Conservation (phyloP, 768 basidiomycete species). For the Daedalea quercina region DNA sequence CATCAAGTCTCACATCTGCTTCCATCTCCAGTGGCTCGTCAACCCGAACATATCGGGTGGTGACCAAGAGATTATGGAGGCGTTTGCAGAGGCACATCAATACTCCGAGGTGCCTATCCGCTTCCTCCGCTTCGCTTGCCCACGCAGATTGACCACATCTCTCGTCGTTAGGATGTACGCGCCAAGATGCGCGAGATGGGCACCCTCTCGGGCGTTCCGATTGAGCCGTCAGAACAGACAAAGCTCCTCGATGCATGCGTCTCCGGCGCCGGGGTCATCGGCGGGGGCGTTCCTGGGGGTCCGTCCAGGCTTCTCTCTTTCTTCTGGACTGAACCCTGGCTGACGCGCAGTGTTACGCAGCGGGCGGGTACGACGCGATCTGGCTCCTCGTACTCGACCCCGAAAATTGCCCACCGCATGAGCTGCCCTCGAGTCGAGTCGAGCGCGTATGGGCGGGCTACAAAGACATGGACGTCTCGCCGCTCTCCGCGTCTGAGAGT, state of each 20-base stretch:
- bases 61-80: slow-evolving; percentile 40
- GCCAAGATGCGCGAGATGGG: slow-evolving; percentile 84
- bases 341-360: slow-evolving; percentile 34
- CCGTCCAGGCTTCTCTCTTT: slow-evolving; percentile 20
- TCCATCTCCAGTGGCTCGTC: slow-evolving; percentile 22
- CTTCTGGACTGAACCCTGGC: neutral
- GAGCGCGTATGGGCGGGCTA: slow-evolving; percentile 66
- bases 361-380: slow-evolving; percentile 95
- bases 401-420: slow-evolving; percentile 31
- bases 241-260: slow-evolving; percentile 73
- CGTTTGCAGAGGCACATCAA: slow-evolving; percentile 51
- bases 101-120: slow-evolving; percentile 45
- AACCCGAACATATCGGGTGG: slow-evolving; percentile 41
- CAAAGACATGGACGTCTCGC: slow-evolving; percentile 58
- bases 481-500: slow-evolving; percentile 68
- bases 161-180: slow-evolving; percentile 59
- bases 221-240: slow-evolving; percentile 89
- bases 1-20: neutral
- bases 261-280: slow-evolving; percentile 76
- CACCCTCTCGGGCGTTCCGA: slow-evolving; percentile 63
- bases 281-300: slow-evolving; percentile 97
- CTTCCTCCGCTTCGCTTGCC: neutral
- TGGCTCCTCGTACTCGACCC: slow-evolving; percentile 85
- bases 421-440: slow-evolving; percentile 47
- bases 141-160: neutral